Conservation (phyloP, 2,329 filamentous ascomycete species). For the Scytalidium sp. region DNA sequence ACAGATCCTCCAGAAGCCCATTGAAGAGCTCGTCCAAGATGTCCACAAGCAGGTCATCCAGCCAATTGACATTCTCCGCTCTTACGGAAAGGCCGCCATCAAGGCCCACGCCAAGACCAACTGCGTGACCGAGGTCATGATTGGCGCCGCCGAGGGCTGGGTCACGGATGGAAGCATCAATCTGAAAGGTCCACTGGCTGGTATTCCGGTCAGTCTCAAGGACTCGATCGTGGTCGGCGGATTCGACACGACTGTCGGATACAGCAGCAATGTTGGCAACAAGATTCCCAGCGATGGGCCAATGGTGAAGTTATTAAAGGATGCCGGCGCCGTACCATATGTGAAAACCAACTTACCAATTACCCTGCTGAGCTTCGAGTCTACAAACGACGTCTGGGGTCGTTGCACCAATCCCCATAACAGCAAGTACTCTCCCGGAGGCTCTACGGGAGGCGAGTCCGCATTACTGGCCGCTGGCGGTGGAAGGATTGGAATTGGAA, state of each 20-base stretch:
- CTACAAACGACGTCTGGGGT: constrained; percentile 71
- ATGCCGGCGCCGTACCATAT: constrained; percentile 85
- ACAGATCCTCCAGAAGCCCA: constrained; percentile 67
- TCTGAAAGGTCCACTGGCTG: constrained; percentile 77
- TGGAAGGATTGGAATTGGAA: constrained; percentile 84
- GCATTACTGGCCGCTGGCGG: constrained; percentile 77
- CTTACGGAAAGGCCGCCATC: constrained; percentile 84
- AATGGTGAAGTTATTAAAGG: constrained; percentile 74
- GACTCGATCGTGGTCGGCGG: constrained; percentile 76
- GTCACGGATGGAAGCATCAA: constrained; percentile 56
- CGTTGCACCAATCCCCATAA: constrained; percentile 80
- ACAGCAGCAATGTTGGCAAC: constrained; percentile 69
- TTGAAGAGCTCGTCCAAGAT: constrained; percentile 73
- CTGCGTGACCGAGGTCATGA: constrained; percentile 83
- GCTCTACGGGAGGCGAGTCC: constrained; percentile 70
- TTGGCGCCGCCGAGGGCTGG: constrained; percentile 77
- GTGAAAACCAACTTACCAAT: constrained; percentile 91
- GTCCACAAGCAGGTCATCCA: constrained; percentile 67
- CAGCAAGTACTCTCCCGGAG: constrained; percentile 79
- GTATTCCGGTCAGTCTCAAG: constrained; percentile 84
- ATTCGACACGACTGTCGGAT: constrained; percentile 82
- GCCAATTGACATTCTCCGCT: constrained; percentile 71
- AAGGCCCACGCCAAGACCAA: constrained; percentile 85
- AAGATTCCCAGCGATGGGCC: constrained; percentile 69
- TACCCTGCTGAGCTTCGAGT: constrained; percentile 47